A percentile compares a stretch with the other conserved stretches of the same genome.
These are phyloP conservation scores for Hibiscus trionum DNA, from an alignment of 345 rosid genomes.

Conservation along the genomic window DNA sequence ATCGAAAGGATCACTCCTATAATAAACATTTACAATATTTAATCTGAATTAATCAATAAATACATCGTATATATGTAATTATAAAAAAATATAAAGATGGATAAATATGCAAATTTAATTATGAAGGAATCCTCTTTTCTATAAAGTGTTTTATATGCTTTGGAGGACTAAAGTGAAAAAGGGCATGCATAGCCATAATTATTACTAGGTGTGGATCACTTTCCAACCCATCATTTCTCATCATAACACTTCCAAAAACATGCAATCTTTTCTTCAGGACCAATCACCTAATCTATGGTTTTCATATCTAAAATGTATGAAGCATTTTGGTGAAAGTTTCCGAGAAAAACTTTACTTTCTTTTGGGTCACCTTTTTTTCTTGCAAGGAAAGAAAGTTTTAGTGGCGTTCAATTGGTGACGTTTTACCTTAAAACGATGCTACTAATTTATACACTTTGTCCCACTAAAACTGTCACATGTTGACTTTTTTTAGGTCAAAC, in stretches of 20 bases:
- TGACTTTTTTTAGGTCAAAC: too few species aligned
- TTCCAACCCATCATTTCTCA: slow-evolving; percentile 1
- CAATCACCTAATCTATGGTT: neutral
- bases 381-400: too few species aligned
- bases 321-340: neutral
- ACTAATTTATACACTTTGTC: too few species aligned
- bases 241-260: neutral
- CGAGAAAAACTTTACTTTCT: neutral
- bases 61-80: too few species aligned
- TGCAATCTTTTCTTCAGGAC: neutral
- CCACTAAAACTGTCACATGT: too few species aligned
- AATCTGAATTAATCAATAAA: too few species aligned
- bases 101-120: neutral
- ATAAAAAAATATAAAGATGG: too few species aligned
- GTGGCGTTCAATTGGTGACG: too few species aligned
- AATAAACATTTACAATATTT: too few species aligned
- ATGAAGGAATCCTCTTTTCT: neutral
- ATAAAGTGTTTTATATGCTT: neutral
- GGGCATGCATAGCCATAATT: neutral
- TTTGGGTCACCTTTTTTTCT: too few species aligned
- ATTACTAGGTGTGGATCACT: neutral
- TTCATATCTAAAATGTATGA: neutral
- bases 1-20: too few species aligned
- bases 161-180: neutral
- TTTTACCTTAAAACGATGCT: too few species aligned